Percentiles rank a stretch among this genome's conserved stretches.
Evolutionary conservation across 169 alveolate genomes (phyloP).

Genomic region (Theileria parva): DNA sequence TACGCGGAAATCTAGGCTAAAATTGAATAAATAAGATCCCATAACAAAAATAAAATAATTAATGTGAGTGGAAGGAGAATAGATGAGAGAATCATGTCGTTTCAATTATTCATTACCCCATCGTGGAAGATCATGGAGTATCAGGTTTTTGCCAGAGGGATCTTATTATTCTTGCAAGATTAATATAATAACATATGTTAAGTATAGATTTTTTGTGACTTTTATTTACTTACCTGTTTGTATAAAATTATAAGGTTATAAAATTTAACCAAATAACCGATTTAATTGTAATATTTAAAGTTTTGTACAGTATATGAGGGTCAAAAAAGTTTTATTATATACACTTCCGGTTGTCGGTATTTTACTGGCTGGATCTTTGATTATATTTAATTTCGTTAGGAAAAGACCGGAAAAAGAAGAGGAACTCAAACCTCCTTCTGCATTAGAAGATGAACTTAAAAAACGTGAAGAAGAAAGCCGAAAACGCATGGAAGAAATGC

Average conservation of each 20-base stretch:
- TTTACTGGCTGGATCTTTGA: not conserved
- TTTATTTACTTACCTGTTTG: not conserved
- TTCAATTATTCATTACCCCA: not conserved
- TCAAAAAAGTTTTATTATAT: not conserved
- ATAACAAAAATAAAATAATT: too few species aligned
- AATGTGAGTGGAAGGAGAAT: not conserved
- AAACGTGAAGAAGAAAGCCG: not conserved
- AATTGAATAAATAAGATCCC: not conserved
- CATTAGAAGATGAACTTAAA: not conserved
- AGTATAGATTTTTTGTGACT: not conserved
- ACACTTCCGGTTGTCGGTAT: not conserved
- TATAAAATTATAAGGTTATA: not conserved
- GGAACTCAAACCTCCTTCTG: not conserved
- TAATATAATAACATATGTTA: not conserved
- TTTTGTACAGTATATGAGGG: not conserved
- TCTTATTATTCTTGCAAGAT: not conserved
- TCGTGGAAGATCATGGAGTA: not conserved
- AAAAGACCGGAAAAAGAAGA: not conserved
- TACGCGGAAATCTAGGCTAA: not conserved
- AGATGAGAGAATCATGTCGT: not conserved
- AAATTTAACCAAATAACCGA: not conserved
- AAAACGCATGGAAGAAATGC: not conserved
- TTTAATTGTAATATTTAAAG: not conserved
- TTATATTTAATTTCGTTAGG: not conserved
- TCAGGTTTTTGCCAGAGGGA: not conserved